phyloP scores from a whole-genome alignment of 1,284 basidiomycete genomes.

The Papiliotrema nemorosa region DNA sequence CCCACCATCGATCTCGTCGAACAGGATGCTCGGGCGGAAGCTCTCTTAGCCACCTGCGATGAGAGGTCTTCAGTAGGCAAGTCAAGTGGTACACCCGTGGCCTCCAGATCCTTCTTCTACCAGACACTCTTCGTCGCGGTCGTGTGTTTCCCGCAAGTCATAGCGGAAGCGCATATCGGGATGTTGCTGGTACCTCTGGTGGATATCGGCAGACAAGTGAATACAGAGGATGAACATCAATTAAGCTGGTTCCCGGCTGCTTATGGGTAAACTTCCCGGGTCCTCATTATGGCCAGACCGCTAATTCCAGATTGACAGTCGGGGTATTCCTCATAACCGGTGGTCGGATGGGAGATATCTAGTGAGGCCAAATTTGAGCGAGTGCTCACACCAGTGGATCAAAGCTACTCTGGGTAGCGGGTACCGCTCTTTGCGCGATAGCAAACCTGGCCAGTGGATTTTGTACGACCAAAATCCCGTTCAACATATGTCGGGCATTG shows the following conservation, averaged over 20 bases:
- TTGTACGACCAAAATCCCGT: constrained; percentile 18
- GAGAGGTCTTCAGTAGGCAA: neutral
- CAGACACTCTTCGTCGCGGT: constrained; percentile 14
- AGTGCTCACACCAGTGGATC: constrained; percentile 13
- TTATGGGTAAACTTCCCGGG: constrained; percentile 12
- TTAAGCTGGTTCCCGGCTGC: constrained; percentile 29
- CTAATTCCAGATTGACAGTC: constrained; percentile 20
- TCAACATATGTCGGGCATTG: constrained; percentile 28
- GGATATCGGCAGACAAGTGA: constrained; percentile 21
- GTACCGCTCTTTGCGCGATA: constrained; percentile 8
- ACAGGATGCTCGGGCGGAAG: neutral
- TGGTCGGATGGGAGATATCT: constrained; percentile 30
- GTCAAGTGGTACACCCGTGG: neutral
- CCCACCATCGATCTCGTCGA: neutral
- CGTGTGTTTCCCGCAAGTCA: constrained; percentile 21
- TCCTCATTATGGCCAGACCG: neutral
- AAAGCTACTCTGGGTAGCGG: constrained; percentile 15
- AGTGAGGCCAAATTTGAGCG: constrained; percentile 11
- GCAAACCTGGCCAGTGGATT: constrained; percentile 23
- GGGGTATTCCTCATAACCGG: constrained; percentile 29
- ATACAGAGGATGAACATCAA: constrained; percentile 20
- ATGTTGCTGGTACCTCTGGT: constrained; percentile 27
- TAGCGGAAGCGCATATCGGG: constrained; percentile 28
- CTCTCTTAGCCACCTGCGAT: neutral
- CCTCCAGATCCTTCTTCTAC: neutral